phyloP scores from a whole-genome alignment of 75 land plant species.

The Sequoia sempervirens region DNA sequence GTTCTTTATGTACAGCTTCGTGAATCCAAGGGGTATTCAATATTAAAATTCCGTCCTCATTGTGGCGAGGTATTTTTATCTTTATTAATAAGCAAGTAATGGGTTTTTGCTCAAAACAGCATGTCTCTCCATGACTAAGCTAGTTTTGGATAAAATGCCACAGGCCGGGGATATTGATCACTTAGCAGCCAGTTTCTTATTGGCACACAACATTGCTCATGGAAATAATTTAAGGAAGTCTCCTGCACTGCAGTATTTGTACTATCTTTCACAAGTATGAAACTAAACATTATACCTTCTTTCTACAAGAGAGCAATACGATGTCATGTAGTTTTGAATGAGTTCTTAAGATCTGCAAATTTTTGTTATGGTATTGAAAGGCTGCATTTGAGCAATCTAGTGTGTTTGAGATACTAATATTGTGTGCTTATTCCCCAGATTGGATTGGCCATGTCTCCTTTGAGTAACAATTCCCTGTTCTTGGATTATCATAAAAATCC shows the following conservation, averaged over 20 bases:
- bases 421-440: constrained; percentile 38
- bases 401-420: not conserved
- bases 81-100: not conserved
- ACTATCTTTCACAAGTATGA: constrained; percentile 84
- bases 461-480: constrained; percentile 97
- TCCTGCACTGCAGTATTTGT: constrained; percentile 94
- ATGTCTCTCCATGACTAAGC: not conserved
- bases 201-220: constrained; percentile 85
- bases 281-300: not conserved
- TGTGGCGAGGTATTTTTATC: constrained; percentile 74
- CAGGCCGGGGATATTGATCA: constrained; percentile 98
- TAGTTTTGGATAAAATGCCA: constrained; percentile 1
- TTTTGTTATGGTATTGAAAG: not conserved
- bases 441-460: constrained; percentile 97
- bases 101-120: not conserved
- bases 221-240: constrained; percentile 96
- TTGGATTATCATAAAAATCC: constrained; percentile 97
- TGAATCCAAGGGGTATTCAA: constrained; percentile 90
- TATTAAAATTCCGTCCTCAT: constrained; percentile 94
- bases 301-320: not conserved
- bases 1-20: constrained; percentile 59
- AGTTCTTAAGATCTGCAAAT: not conserved
- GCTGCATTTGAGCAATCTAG: not conserved
- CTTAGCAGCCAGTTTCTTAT: constrained; percentile 91
- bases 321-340: constrained; percentile 3